These are phyloP conservation scores for Hanseniaspora jakobsenii DNA, from an alignment of 805 yeast genomes.

Conservation along the genomic window DNA sequence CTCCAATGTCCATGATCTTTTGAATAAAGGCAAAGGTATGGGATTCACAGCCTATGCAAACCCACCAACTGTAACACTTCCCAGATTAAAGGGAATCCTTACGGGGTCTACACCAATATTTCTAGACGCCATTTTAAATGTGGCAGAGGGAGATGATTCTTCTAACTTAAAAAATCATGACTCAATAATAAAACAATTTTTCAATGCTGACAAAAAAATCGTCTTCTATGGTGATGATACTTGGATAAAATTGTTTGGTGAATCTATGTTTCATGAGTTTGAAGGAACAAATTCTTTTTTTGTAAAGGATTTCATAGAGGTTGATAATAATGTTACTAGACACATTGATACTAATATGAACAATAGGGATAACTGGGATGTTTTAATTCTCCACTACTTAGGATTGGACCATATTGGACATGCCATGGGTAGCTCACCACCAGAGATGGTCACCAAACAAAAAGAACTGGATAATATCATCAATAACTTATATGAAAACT, in stretches of 20 bases:
- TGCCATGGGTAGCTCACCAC: conserved; percentile 80
- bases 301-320: conserved; percentile 90
- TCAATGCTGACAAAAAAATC: conserved; percentile 29
- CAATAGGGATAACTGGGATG: conserved; percentile 52
- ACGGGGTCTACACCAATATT: conserved; percentile 93
- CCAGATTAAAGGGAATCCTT: conserved; percentile 82
- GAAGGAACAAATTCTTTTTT: conserved; percentile 93
- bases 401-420: conserved; percentile 98
- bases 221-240: conserved; percentile 97
- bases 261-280: conserved; percentile 39
- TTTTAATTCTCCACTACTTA: conserved; percentile 72
- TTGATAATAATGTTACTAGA: conserved; percentile 83
- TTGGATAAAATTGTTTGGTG: conserved; percentile 84
- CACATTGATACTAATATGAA: conserved; percentile 40
- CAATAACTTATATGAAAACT: conserved; percentile 36
- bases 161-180: conserved; percentile 59
- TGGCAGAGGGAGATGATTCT: conserved; percentile 80
- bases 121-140: conserved; percentile 83
- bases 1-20: conserved; percentile 50
- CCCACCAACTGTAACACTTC: conserved; percentile 95
- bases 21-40: conserved; percentile 56
- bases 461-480: conserved; percentile 72
- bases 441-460: conserved; percentile 72
- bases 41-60: conserved; percentile 87
- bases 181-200: conserved; percentile 72